A percentile compares a stretch with the other conserved stretches of the same genome.
These are phyloP conservation scores for Nymphaea colorata DNA, from an alignment of 164 flowering plant species.

Conservation along the genomic window DNA sequence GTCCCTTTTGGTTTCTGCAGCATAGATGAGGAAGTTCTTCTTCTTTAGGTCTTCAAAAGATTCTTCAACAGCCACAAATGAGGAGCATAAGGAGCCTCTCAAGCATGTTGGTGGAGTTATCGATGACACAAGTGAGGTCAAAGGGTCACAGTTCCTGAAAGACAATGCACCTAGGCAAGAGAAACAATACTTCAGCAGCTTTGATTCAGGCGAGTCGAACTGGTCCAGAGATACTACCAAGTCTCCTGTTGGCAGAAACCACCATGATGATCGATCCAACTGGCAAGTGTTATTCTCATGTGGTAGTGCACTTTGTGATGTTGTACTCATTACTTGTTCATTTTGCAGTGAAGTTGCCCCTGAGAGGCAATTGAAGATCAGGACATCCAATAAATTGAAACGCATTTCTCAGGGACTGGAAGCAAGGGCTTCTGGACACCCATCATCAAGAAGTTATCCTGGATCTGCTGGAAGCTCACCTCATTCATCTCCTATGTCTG, in stretches of 20 bases:
- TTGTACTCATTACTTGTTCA: not conserved
- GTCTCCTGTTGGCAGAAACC: slow-evolving; percentile 51
- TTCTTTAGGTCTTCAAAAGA: slow-evolving; percentile 49
- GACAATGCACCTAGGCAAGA: slow-evolving; percentile 17
- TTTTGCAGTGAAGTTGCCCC: slow-evolving; percentile 30
- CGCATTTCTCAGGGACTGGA: slow-evolving; percentile 11
- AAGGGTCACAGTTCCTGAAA: slow-evolving; percentile 13
- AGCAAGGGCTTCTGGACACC: slow-evolving; percentile 24
- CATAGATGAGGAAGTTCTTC: slow-evolving; percentile 69
- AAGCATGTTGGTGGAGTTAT: slow-evolving; percentile 12
- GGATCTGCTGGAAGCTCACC: slow-evolving; percentile 48
- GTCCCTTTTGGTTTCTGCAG: not conserved
- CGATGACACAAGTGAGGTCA: slow-evolving; percentile 1
- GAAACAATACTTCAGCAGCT: slow-evolving; percentile 25
- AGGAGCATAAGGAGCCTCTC: slow-evolving; percentile 33
- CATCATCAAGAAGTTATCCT: slow-evolving; percentile 19
- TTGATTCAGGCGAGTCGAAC: slow-evolving; percentile 18
- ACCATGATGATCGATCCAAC: slow-evolving; percentile 20
- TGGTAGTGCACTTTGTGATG: not conserved
- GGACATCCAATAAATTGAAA: slow-evolving; percentile 11
- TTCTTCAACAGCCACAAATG: slow-evolving; percentile 31
- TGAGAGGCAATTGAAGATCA: slow-evolving; percentile 31
- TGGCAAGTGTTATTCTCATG: not conserved
- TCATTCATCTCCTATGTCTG: slow-evolving; percentile 26
- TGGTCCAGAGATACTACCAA: not conserved